Base-by-base conservation (phyloP, 202 grass and related monocot species). In the Cymbopogon flexuosus region DNA sequence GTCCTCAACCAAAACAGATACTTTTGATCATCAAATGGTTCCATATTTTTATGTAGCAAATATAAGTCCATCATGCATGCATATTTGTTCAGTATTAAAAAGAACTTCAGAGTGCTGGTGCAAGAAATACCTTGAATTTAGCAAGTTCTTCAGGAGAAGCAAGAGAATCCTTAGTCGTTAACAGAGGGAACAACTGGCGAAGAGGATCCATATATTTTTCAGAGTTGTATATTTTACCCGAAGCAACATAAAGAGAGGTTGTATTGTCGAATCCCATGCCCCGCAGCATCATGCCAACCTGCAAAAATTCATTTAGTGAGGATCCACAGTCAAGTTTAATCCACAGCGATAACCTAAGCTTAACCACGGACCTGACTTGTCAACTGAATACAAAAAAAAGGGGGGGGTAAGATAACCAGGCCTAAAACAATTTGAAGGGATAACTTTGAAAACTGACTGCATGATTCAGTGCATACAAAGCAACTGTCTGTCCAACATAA, bases 281-380 rank as follows among this genome's bases (percentile, higher is more conserved):
- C 56, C 90, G 85, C 56, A 98, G 82, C 96, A 98, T 98, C 96
- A 98, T 95, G 29, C 96, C 96, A 45, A 98, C 96, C 96, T 95
- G 85, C 77, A 78, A 47, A 52, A 87, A 51, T 16, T 76, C 76
- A 75, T 81, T 78, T 56, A 33, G 29, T 62, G 16, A 79, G 30
- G 33, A 40, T 43, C 76, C 16, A 24, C 62, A 27, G 27, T 27
- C 2, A 27, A 27, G 27, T 27, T 27, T 27, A 27, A 2, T 27
- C 27, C 27, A 27, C 27, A 23, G 9, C 42, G 68, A 29, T 18
- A 73, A 52, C 23, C 10, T 70, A 84, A 52, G 33, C 62, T 63
- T 54, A 65, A 62, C 8, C 52, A 75, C 23, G 16, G 52, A 61
- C 24, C 39, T 52, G 29, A 73, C 37, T 31, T 1, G 58, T 3